phyloP scores from a whole-genome alignment of 805 yeast genomes.

The Candida methanosorbosa region DNA sequence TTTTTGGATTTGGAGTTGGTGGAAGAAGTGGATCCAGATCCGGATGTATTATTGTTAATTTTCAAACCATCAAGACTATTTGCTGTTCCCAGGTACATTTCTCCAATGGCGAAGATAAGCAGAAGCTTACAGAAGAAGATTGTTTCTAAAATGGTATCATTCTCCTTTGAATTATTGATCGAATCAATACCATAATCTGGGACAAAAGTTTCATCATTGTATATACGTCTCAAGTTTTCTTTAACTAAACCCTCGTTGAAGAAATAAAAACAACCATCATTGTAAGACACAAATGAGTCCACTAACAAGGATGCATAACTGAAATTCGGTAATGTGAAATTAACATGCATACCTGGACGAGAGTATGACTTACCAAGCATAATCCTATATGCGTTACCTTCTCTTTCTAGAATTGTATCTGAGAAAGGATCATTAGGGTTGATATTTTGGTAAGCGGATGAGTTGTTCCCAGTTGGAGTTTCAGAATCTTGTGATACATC shows the following conservation, averaged over 20 bases:
- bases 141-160: conserved; percentile 57
- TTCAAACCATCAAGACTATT: conserved; percentile 49
- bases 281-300: conserved; percentile 69
- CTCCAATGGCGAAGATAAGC: conserved; percentile 70
- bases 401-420: conserved; percentile 57
- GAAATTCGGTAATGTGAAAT: conserved; percentile 67
- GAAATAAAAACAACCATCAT: conserved; percentile 79
- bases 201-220: conserved; percentile 35
- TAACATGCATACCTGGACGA: conserved; percentile 59
- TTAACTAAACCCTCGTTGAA: conserved; percentile 77
- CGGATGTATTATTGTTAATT: conserved; percentile 9
- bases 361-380: conserved; percentile 61
- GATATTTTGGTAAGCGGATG: too few species aligned
- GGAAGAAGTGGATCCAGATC: neutral
- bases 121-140: conserved; percentile 76
- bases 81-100: conserved; percentile 74
- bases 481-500: neutral
- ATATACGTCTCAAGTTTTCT: conserved; percentile 53
- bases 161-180: conserved; percentile 20
- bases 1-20: neutral
- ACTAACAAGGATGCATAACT: conserved; percentile 68
- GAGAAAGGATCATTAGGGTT: neutral
- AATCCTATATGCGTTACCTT: conserved; percentile 69
- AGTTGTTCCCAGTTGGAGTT: too few species aligned
- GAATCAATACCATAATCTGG: conserved; percentile 20